Evolutionary conservation across 176 grass and related monocot genomes (phyloP).

Genomic region (Musa schizocarpa): DNA sequence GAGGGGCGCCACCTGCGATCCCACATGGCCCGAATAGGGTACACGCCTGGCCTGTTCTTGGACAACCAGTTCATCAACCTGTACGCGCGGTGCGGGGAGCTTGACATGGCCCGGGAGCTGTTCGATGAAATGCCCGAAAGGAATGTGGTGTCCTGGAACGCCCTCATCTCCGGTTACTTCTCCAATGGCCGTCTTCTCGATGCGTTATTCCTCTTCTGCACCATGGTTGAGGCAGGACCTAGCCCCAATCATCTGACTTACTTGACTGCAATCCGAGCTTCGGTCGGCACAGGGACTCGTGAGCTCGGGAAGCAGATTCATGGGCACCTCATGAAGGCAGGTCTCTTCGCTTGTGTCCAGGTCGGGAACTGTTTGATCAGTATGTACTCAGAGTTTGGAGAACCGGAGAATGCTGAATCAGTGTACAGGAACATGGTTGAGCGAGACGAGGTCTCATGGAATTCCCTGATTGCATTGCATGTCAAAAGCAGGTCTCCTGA

Average conservation of each 20-base stretch:
- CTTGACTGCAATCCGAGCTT: slow-evolving; percentile 20
- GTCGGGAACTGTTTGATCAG: slow-evolving; percentile 25
- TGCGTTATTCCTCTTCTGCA: slow-evolving; percentile 7
- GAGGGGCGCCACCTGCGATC: slow-evolving; percentile 8
- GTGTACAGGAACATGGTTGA: slow-evolving; percentile 19
- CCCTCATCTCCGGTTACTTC: slow-evolving; percentile 21
- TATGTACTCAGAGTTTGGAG: slow-evolving; percentile 16
- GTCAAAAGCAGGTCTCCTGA: neutral
- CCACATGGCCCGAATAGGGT: neutral
- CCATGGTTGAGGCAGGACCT: slow-evolving; percentile 4
- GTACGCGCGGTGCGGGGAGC: slow-evolving; percentile 10
- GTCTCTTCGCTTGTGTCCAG: slow-evolving; percentile 1
- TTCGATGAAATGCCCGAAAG: slow-evolving; percentile 20
- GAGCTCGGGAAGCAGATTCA: slow-evolving; percentile 19
- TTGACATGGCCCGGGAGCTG: slow-evolving; percentile 15
- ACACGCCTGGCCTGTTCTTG: slow-evolving; percentile 13
- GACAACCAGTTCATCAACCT: slow-evolving; percentile 31
- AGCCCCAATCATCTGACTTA: slow-evolving; percentile 22
- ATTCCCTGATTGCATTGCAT: slow-evolving; percentile 22
- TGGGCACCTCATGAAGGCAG: slow-evolving; percentile 8
- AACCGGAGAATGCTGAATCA: slow-evolving; percentile 7
- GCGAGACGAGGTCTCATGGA: slow-evolving; percentile 13
- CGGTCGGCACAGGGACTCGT: neutral
- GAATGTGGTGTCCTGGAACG: slow-evolving; percentile 33
- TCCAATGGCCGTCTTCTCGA: slow-evolving; percentile 9